Evolutionary conservation across 352 stramenopile species (phyloP).

Genomic region (Phytophthora pseudosyringae): DNA sequence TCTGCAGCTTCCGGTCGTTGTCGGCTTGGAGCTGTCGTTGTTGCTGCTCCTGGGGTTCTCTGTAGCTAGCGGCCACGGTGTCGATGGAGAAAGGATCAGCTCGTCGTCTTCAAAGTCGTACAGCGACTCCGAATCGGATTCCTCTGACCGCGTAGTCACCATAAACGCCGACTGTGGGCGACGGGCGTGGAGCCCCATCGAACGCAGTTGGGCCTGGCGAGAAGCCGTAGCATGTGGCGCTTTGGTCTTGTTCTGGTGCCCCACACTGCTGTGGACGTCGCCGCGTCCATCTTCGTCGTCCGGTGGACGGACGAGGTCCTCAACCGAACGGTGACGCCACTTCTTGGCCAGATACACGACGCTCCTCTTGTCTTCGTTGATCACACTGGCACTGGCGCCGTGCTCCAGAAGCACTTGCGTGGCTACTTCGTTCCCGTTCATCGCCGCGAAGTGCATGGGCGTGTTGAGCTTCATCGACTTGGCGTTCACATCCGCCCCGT

Average conservation of each 20-base stretch:
- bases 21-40: constrained; percentile 6
- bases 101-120: constrained; percentile 71
- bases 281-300: constrained; percentile 35
- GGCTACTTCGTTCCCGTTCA: constrained; percentile 78
- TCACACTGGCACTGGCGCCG: constrained; percentile 64
- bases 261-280: constrained; percentile 11
- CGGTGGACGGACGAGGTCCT: constrained; percentile 60
- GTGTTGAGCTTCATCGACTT: constrained; percentile 82
- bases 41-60: constrained; percentile 25
- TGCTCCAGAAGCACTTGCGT: constrained; percentile 61
- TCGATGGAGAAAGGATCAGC: constrained; percentile 53
- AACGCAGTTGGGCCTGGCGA: constrained; percentile 33
- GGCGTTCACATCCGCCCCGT: constrained; percentile 66
- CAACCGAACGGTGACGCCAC: constrained; percentile 65
- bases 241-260: constrained; percentile 17
- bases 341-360: constrained; percentile 82
- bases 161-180: constrained; percentile 27
- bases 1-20: constrained; percentile 15
- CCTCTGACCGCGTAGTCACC: constrained; percentile 51
- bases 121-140: constrained; percentile 59
- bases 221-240: constrained; percentile 11
- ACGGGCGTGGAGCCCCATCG: constrained; percentile 20
- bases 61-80: constrained; percentile 44
- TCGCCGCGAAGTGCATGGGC: constrained; percentile 76
- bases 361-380: constrained; percentile 81